Conservation (phyloP, 2,329 filamentous ascomycete species). For the Apiospora marii region DNA sequence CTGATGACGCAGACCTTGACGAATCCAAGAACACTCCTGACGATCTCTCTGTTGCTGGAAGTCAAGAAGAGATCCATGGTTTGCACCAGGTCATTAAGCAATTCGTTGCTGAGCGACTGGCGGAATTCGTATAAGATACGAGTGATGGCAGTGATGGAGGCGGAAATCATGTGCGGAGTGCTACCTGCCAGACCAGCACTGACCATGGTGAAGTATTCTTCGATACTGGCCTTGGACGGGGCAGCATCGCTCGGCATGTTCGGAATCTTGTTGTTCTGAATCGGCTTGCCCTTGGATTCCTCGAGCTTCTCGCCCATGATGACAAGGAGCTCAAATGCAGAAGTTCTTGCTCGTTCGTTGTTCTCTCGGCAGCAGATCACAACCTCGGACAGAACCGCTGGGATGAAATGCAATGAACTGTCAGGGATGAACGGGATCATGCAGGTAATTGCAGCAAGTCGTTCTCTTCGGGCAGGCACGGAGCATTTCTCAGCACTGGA, state of each 20-base stretch:
- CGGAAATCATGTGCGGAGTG: conserved; percentile 96
- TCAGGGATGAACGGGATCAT: conserved; percentile 81
- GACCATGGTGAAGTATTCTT: conserved; percentile 98
- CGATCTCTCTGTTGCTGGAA: conserved; percentile 96
- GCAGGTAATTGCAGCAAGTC: conserved; percentile 81
- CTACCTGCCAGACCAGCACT: conserved; percentile 92
- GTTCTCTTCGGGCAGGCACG: conserved; percentile 84
- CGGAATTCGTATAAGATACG: conserved; percentile 95
- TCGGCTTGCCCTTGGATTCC: conserved; percentile 70
- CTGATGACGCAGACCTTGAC: conserved; percentile 95
- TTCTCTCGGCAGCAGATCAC: conserved; percentile 97
- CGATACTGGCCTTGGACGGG: conserved; percentile 79
- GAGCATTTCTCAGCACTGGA: conserved; percentile 84
- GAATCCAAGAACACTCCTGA: conserved; percentile 92
- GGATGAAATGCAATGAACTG: conserved; percentile 89
- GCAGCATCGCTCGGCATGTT: conserved; percentile 86
- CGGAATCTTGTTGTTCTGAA: conserved; percentile 85
- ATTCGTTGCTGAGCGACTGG: conserved; percentile 69
- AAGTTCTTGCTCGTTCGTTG: conserved; percentile 90
- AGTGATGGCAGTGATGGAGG: conserved; percentile 93
- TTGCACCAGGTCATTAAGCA: conserved; percentile 84
- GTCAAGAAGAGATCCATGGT: conserved; percentile 97
- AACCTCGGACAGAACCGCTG: conserved; percentile 88
- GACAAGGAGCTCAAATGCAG: conserved; percentile 89
- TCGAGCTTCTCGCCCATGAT: conserved; percentile 85